Conservation (phyloP, 1,284 basidiomycete species). For the Salmacisia buchloeana region DNA sequence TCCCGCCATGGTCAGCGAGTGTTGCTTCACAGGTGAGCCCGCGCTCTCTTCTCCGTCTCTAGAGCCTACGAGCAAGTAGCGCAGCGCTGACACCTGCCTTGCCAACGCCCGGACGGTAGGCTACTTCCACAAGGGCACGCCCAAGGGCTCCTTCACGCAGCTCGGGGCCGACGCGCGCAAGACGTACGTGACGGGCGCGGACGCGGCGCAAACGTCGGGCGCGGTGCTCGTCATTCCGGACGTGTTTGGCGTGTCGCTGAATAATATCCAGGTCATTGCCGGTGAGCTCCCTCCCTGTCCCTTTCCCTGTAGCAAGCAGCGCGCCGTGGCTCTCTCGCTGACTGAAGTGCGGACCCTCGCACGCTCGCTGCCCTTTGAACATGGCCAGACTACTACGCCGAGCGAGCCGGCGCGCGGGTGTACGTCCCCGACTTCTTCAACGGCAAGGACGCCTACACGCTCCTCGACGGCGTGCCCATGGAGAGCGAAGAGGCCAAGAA, state of each 20-base stretch:
- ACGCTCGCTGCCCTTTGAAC: background rate
- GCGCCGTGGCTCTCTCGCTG: background rate
- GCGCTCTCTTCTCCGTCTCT: too few relatives aligned
- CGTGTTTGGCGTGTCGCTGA: background rate
- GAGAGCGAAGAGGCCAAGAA: background rate
- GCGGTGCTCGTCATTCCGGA: slow-evolving; percentile 15
- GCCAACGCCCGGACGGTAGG: too few relatives aligned
- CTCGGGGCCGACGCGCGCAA: slow-evolving; percentile 8
- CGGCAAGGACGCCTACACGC: background rate
- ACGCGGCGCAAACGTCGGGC: background rate
- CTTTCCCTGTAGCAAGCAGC: background rate
- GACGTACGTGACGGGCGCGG: slow-evolving; percentile 17
- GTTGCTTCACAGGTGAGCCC: too few relatives aligned
- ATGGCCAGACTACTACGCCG: slow-evolving; percentile 17
- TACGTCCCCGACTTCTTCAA: slow-evolving; percentile 13
- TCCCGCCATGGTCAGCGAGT: too few relatives aligned
- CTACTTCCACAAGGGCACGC: slow-evolving; percentile 20
- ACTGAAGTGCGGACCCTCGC: background rate
- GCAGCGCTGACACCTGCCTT: too few relatives aligned
- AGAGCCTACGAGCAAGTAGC: too few relatives aligned
- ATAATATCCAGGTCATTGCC: slow-evolving; percentile 7
- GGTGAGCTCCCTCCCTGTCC: slow-evolving; percentile 16
- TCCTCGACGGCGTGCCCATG: background rate
- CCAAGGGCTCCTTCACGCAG: slow-evolving; percentile 14
- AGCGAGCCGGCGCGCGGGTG: slow-evolving; percentile 15